Evolutionary conservation across 1,284 basidiomycete species (phyloP).

Genomic region (Takashimella koratensis): DNA sequence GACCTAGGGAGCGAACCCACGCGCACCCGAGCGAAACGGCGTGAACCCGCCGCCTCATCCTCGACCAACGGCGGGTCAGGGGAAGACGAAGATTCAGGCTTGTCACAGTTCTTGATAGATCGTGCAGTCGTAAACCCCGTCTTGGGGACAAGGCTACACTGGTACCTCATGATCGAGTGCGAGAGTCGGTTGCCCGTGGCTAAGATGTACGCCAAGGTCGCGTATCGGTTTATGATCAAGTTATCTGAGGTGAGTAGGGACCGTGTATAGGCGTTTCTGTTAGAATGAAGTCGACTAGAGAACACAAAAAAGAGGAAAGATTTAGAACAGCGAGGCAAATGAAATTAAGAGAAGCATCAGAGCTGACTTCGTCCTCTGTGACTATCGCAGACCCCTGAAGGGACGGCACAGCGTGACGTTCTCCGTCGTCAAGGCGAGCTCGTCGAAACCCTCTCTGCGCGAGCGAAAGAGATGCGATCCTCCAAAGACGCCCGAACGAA

Average conservation of each 20-base stretch:
- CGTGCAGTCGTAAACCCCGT: constrained; percentile 77
- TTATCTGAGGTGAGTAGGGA: constrained; percentile 67
- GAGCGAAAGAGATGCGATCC: constrained; percentile 78
- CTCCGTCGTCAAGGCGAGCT: constrained; percentile 82
- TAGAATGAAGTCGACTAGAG: too few relatives aligned
- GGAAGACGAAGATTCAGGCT: constrained; percentile 64
- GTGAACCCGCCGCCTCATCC: constrained; percentile 8
- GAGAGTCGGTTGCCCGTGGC: constrained; percentile 67
- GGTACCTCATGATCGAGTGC: constrained; percentile 97
- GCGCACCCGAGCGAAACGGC: background rate
- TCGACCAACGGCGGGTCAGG: background rate
- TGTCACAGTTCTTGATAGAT: constrained; percentile 85
- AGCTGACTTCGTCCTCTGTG: constrained; percentile 3
- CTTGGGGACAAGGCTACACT: constrained; percentile 87
- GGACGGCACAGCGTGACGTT: constrained; percentile 71
- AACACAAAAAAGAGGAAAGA: too few relatives aligned
- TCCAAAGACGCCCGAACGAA: constrained; percentile 92
- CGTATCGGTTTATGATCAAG: constrained; percentile 80
- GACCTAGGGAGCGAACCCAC: constrained; percentile 50
- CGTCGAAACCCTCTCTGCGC: constrained; percentile 73
- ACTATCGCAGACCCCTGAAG: constrained; percentile 60
- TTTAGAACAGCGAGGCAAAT: too few relatives aligned
- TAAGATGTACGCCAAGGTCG: constrained; percentile 88
- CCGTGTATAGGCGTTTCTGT: too few relatives aligned
- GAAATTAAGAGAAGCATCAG: too few relatives aligned